A percentile compares a stretch with the other conserved stretches of the same genome.
Conservation (phyloP, 2,329 filamentous ascomycete genomes). For the Phialocephala sp. region DNA sequence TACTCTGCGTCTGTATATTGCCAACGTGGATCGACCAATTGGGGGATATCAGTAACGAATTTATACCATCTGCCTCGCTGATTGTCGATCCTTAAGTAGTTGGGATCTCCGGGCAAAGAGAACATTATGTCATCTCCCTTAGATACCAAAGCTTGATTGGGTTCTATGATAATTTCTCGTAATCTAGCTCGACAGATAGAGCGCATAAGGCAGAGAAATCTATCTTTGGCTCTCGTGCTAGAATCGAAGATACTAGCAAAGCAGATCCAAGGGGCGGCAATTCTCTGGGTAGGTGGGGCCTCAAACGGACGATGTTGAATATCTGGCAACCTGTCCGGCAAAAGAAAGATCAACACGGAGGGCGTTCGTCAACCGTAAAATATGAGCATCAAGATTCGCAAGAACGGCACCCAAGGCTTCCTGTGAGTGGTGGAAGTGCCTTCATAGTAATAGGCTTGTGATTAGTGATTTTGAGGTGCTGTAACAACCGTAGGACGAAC, state of each 20-base stretch:
- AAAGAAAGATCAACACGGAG: not conserved
- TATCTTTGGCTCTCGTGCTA: too few species aligned
- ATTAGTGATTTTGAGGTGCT: too few species aligned
- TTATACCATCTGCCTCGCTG: too few species aligned
- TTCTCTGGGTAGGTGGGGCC: not conserved
- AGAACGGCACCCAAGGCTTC: not conserved
- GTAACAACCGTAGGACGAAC: too few species aligned
- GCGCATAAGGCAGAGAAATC: not conserved
- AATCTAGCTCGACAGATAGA: not conserved
- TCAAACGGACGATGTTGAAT: not conserved
- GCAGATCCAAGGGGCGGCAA: not conserved
- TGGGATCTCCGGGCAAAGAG: not conserved
- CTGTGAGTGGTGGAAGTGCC: not conserved
- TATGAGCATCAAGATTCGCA: not conserved
- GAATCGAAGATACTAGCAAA: not conserved
- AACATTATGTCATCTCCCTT: not conserved
- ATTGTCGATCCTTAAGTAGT: too few species aligned
- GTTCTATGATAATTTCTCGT: not conserved
- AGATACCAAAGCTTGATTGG: not conserved
- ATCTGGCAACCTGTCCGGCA: not conserved
- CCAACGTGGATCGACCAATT: not conserved
- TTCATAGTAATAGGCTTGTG: too few species aligned
- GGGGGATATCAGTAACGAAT: too few species aligned
- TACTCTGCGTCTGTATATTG: not conserved
- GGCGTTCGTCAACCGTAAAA: not conserved